These are phyloP conservation scores for Ophiosphaerella korrae DNA, from an alignment of 2,329 filamentous ascomycete species.

Conservation along the genomic window DNA sequence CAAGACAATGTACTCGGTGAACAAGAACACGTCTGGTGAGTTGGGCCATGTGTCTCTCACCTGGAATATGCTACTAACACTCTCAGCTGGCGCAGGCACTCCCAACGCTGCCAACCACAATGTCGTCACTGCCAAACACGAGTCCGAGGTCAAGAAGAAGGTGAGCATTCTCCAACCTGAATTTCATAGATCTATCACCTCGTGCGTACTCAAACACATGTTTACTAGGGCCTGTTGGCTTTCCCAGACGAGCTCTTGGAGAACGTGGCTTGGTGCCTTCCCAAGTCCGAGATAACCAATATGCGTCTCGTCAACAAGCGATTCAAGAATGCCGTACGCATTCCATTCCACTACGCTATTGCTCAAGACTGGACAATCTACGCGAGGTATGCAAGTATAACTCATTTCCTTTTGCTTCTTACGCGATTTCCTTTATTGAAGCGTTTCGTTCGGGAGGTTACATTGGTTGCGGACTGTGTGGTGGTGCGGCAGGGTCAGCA, in stretches of 20 bases:
- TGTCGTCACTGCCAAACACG: too few relatives aligned
- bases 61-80: background rate
- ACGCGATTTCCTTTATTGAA: background rate
- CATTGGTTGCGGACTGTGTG: conserved; percentile 14
- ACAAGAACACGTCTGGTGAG: too few relatives aligned
- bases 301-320: conserved; percentile 4
- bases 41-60: too few relatives aligned
- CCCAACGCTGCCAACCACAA: background rate
- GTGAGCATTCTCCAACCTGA: background rate
- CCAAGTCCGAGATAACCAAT: conserved; percentile 5
- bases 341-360: background rate
- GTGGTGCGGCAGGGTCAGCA: background rate
- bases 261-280: conserved; percentile 1
- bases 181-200: too few relatives aligned
- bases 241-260: conserved; percentile 3
- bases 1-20: too few relatives aligned
- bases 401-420: conserved; percentile 4
- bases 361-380: conserved; percentile 1
- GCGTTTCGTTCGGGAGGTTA: conserved; percentile 4
- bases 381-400: conserved; percentile 5
- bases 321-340: background rate
- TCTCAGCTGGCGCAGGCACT: background rate
- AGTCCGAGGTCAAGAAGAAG: too few relatives aligned
- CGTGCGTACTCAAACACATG: too few relatives aligned
- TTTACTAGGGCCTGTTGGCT: background rate